Percentiles rank a stretch among this genome's conserved stretches.
Conservation (phyloP, 2,329 filamentous ascomycete species). For the Calonectria pseudoreteaudii region DNA sequence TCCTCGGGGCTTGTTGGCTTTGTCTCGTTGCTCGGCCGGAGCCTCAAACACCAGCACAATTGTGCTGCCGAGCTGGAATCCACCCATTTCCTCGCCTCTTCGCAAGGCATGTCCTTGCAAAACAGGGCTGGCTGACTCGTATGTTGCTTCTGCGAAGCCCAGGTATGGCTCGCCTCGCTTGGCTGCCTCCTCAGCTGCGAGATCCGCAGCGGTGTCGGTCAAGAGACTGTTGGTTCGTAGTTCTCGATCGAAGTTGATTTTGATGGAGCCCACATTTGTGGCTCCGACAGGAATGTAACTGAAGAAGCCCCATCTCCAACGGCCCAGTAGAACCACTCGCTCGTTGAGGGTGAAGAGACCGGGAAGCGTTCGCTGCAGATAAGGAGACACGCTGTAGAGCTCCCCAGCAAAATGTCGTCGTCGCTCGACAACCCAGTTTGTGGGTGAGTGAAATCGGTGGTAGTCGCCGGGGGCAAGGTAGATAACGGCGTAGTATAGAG, state of each 20-base stretch:
- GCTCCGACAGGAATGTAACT: constrained; percentile 95
- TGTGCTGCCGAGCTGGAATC: constrained; percentile 94
- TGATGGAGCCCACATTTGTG: constrained; percentile 97
- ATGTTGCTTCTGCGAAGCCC: constrained; percentile 95
- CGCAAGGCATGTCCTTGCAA: constrained; percentile 86
- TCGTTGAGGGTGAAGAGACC: constrained; percentile 98
- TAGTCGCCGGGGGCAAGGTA: constrained; percentile 98
- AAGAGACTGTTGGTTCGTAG: constrained; percentile 91
- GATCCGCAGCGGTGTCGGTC: constrained; percentile 92
- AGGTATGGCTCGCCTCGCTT: constrained; percentile 82
- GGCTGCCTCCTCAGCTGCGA: constrained; percentile 83
- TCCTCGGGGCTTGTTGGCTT: constrained; percentile 70
- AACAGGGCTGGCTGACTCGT: constrained; percentile 80
- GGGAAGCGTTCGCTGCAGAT: constrained; percentile 90
- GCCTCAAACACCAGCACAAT: constrained; percentile 98
- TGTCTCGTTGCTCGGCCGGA: constrained; percentile 70
- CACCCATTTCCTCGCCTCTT: constrained; percentile 96
- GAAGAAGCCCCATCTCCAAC: constrained; percentile 99
- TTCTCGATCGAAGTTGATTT: constrained; percentile 96
- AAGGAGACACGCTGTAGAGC: constrained; percentile 93
- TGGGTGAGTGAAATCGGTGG: constrained; percentile 96
- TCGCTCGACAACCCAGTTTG: constrained; percentile 93
- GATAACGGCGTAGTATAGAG: constrained; percentile 92
- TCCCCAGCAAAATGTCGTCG: constrained; percentile 98
- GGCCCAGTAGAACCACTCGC: constrained; percentile 89